A percentile compares a stretch with the other conserved stretches of the same genome.
Evolutionary conservation across 192 early-diverging fungal species (phyloP).

Genomic region (Backusella circina): DNA sequence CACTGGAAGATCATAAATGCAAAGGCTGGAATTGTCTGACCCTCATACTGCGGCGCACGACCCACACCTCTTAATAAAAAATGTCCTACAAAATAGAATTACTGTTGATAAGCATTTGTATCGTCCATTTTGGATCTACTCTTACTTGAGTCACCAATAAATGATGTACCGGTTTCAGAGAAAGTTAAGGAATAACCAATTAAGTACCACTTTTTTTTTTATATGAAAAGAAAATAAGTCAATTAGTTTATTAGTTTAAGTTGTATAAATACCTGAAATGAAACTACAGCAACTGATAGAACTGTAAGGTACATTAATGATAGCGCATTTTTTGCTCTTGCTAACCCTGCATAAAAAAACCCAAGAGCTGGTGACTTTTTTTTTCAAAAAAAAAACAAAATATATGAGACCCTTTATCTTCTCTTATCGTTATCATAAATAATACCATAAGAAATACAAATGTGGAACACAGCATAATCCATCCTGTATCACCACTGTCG

Average conservation of each 20-base stretch:
- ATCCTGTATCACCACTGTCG: slow-evolving; percentile 67
- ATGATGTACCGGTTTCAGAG: slow-evolving; percentile 61
- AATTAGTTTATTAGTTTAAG: neutral
- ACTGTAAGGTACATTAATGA: slow-evolving; percentile 74
- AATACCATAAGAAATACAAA: slow-evolving; percentile 68
- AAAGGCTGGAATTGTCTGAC: slow-evolving; percentile 56
- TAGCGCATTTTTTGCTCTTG: slow-evolving; percentile 72
- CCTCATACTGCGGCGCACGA: slow-evolving; percentile 48
- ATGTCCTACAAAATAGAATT: slow-evolving; percentile 30
- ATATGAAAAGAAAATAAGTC: slow-evolving; percentile 3
- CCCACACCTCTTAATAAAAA: slow-evolving; percentile 58
- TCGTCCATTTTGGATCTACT: neutral
- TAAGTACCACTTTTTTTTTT: slow-evolving; percentile 57
- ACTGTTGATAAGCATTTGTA: too few relatives aligned
- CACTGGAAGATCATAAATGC: slow-evolving; percentile 72
- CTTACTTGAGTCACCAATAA: slow-evolving; percentile 61
- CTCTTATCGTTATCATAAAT: neutral
- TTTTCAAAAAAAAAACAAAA: neutral
- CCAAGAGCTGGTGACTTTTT: slow-evolving; percentile 61
- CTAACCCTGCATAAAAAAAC: slow-evolving; percentile 72
- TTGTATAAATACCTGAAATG: slow-evolving; percentile 39
- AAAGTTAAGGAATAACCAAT: slow-evolving; percentile 70
- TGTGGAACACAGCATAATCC: slow-evolving; percentile 63
- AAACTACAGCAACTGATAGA: slow-evolving; percentile 67
- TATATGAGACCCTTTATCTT: neutral